Conservation (phyloP, 192 early-diverging fungal species). For the Borealophlyctis nickersoniae region DNA sequence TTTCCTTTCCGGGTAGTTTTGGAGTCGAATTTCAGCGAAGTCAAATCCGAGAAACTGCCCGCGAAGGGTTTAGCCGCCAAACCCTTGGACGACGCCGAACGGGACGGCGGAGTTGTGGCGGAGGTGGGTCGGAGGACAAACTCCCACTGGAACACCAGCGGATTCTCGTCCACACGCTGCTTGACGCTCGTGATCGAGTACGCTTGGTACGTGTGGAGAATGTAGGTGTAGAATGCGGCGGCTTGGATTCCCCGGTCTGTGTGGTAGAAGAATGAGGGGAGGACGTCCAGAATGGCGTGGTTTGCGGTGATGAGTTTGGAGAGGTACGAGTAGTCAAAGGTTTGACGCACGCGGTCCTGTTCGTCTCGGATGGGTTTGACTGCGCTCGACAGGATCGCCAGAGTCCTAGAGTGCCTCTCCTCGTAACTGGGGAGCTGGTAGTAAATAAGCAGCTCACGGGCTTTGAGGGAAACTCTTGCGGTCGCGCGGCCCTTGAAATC, state of each 20-base stretch:
- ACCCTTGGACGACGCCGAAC: not conserved
- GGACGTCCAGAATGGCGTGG: constrained; percentile 92
- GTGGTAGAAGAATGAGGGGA: constrained; percentile 93
- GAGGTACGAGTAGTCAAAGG: constrained; percentile 50
- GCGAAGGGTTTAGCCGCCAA: constrained; percentile 54
- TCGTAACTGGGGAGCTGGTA: constrained; percentile 89
- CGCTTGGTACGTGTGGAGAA: constrained; percentile 94
- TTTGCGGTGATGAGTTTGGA: constrained; percentile 78
- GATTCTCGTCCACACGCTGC: constrained; percentile 31
- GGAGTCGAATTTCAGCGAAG: constrained; percentile 44
- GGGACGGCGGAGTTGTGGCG: not conserved
- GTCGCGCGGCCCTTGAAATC: constrained; percentile 71
- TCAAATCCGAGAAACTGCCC: constrained; percentile 78
- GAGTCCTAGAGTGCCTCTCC: constrained; percentile 82
- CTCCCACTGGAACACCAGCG: constrained; percentile 48
- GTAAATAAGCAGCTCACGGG: constrained; percentile 90
- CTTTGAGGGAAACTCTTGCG: constrained; percentile 88
- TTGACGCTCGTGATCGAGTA: constrained; percentile 86
- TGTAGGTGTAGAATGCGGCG: constrained; percentile 93
- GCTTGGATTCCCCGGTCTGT: constrained; percentile 66
- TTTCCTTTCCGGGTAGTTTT: constrained; percentile 79
- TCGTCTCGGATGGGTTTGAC: constrained; percentile 11
- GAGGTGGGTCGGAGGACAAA: constrained; percentile 48
- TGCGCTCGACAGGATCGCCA: constrained; percentile 73
- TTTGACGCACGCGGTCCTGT: not conserved